Evolutionary conservation across 2,329 filamentous ascomycete genomes (phyloP), one percentile per base, ranked within the genome.

Genomic region (Fusarium torulosum): DNA sequence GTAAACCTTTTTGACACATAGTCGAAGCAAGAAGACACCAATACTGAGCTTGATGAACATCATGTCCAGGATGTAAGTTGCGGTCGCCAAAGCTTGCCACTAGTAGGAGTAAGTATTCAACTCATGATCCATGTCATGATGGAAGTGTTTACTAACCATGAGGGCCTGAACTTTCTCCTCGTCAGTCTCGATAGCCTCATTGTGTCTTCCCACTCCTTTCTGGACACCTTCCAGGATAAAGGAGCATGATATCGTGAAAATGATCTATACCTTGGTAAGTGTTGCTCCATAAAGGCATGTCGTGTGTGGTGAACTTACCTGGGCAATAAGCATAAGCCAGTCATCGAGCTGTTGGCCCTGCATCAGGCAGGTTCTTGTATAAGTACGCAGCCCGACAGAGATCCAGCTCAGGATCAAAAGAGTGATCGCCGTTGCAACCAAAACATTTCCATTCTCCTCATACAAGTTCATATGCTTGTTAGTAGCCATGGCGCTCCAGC

Each of bases 31-130:
- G 61, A 86, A 85, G 59, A 86, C 76, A 33, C 81, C 82, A 47
- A 87, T 86, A 74, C 85, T 85, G 50, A 86, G 75, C 74, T 87
- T 87, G 75, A 86, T 82, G 61, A 87, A 82, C 79, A 86, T 82
- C 84, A 87, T 87, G 62, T 85, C 79, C 11, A 82, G 64, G 43
- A 86, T 76, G 55, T 86, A 86, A 3, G 81, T 81, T 8, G 80
- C 82, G 1, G 84, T 83, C 13, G 83, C 82, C 29, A 86, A 69
- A 23, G 84, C 82, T 77, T 86, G 84, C 76, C 81, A 86, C 80
- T 85, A 38, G 33, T 43, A 41, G 9, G 23, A 49, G 57, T 73
- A 7, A 73, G 61, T 35, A 59, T 27, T 10, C 33, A 35, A 29
- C 11, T 19, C 15, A n/a, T 23, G 43, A 15, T 33, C 14, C 14